phyloP scores from a whole-genome alignment of 306 rosid species.

The Fagus sylvatica region DNA sequence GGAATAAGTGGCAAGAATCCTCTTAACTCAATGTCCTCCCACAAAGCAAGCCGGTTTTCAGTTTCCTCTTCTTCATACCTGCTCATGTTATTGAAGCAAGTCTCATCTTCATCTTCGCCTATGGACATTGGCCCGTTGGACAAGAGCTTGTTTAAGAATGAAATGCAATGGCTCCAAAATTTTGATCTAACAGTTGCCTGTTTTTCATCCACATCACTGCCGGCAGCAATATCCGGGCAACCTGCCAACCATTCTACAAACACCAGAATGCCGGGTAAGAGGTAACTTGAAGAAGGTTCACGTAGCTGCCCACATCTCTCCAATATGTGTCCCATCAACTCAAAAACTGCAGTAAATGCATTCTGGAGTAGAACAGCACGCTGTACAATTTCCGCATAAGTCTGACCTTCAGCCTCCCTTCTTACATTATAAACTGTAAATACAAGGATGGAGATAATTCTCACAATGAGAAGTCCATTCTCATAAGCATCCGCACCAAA shows the following conservation, averaged over 20 bases:
- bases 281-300: conserved; percentile 73
- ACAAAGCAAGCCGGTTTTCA: conserved; percentile 82
- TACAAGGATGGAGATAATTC: conserved; percentile 70
- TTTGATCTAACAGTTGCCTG: conserved; percentile 66
- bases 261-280: conserved; percentile 84
- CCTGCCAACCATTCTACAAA: conserved; percentile 96
- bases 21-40: conserved; percentile 94
- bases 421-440: conserved; percentile 76
- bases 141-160: conserved; percentile 70
- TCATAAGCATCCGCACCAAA: conserved; percentile 70
- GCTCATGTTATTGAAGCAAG: conserved; percentile 84
- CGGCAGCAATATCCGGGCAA: conserved; percentile 65
- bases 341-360: conserved; percentile 81
- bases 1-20: conserved; percentile 93
- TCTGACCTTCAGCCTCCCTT: conserved; percentile 86
- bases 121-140: conserved; percentile 49
- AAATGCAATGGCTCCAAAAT: conserved; percentile 71
- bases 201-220: conserved; percentile 64
- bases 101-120: conserved; percentile 74
- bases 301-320: conserved; percentile 68
- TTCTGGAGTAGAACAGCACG: conserved; percentile 82
- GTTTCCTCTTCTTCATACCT: conserved; percentile 91
- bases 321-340: conserved; percentile 70
- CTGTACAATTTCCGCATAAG: conserved; percentile 89
- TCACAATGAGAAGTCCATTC: conserved; percentile 68